phyloP scores from a whole-genome alignment of 108 stramenopile genomes.

The Skeletonema menzelii region DNA sequence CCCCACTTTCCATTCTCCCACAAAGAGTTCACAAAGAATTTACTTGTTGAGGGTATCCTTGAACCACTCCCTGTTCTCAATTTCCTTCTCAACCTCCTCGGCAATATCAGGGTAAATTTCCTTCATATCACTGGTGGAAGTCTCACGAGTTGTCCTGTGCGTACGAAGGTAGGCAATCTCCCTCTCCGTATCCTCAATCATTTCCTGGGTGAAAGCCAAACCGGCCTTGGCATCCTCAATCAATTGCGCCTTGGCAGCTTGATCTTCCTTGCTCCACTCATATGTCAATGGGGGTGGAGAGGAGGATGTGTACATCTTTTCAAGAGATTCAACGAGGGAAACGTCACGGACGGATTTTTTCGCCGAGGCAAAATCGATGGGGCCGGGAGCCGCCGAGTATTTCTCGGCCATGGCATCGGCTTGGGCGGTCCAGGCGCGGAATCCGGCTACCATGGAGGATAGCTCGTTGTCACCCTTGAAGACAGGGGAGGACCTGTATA shows the following conservation, averaged over 20 bases:
- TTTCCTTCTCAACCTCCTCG: conserved; percentile 84
- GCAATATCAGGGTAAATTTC: conserved; percentile 87
- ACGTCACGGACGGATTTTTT: conserved; percentile 75
- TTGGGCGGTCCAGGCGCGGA: conserved; percentile 82
- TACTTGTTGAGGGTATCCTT: conserved; percentile 68
- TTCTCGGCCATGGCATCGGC: conserved; percentile 83
- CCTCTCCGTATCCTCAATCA: conserved; percentile 58
- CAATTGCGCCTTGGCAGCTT: conserved; percentile 64
- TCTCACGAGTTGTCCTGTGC: conserved; percentile 74
- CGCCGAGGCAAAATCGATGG: conserved; percentile 77
- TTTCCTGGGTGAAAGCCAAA: conserved; percentile 56
- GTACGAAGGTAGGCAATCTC: conserved; percentile 71
- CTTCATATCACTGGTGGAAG: conserved; percentile 71
- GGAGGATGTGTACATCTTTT: conserved; percentile 67
- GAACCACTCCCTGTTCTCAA: conserved; percentile 90
- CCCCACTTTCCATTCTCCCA: neutral
- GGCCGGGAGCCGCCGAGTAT: conserved; percentile 73
- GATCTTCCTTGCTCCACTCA: conserved; percentile 73
- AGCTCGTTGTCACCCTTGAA: conserved; percentile 81
- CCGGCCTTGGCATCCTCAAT: conserved; percentile 78
- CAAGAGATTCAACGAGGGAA: conserved; percentile 72
- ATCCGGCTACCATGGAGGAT: conserved; percentile 67
- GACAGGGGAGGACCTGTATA: conserved; percentile 67
- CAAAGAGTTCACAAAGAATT: neutral
- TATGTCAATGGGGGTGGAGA: conserved; percentile 64